These are phyloP conservation scores for Wickerhamiella dianesei DNA, from an alignment of 805 yeast species.

Conservation along the genomic window DNA sequence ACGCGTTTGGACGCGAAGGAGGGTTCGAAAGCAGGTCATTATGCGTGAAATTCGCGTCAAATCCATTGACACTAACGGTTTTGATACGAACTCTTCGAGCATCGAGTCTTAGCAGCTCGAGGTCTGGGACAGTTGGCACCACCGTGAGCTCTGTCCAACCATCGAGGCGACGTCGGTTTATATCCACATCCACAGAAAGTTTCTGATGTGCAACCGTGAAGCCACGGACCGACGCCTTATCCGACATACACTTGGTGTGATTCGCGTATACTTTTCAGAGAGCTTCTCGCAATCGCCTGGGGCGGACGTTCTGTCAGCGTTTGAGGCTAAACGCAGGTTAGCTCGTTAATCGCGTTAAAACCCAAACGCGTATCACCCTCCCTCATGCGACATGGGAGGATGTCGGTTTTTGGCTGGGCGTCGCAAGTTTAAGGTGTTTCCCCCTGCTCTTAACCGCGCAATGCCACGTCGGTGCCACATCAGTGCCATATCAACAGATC, in stretches of 20 bases:
- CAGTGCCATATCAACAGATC: too few species aligned
- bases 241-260: neutral
- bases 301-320: too few species aligned
- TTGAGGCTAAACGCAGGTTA: too few species aligned
- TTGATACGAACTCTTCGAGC: constrained; percentile 53
- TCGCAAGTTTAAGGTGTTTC: too few species aligned
- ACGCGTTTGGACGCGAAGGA: constrained; percentile 19
- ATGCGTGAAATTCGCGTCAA: constrained; percentile 41
- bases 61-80: constrained; percentile 50
- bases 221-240: constrained; percentile 17
- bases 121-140: constrained; percentile 48
- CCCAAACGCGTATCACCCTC: too few species aligned
- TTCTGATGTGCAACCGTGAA: constrained; percentile 75
- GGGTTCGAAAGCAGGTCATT: constrained; percentile 37
- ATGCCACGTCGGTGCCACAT: too few species aligned
- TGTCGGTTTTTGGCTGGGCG: too few species aligned
- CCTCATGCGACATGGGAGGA: too few species aligned
- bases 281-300: too few species aligned
- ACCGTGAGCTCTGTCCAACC: constrained; percentile 80
- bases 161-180: constrained; percentile 39
- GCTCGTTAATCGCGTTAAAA: too few species aligned
- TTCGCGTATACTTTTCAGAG: neutral
- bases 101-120: constrained; percentile 56
- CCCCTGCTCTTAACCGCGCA: too few species aligned
- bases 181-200: constrained; percentile 65